phyloP scores from a whole-genome alignment of 2,329 filamentous ascomycete species.

The Epichloe sp. region DNA sequence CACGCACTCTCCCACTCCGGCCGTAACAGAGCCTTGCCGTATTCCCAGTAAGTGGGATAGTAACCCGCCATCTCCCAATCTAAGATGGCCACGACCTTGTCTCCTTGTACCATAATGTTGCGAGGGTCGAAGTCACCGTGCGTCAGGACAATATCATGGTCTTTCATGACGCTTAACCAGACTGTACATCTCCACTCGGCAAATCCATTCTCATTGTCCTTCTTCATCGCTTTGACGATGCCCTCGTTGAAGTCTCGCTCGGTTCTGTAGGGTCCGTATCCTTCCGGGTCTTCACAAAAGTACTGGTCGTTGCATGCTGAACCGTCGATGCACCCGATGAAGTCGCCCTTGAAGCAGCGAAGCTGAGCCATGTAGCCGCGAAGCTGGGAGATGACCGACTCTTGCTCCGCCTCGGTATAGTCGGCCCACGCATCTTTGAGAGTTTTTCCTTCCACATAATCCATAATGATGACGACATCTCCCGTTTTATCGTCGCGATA shows the following conservation, averaged over 20 bases:
- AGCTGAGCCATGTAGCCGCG: slow-evolving; percentile 10
- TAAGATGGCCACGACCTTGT: slow-evolving; percentile 24
- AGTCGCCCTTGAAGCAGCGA: slow-evolving; percentile 7
- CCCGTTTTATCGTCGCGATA: slow-evolving; percentile 6
- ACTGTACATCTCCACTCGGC: slow-evolving; percentile 6
- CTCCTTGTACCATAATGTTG: slow-evolving; percentile 23
- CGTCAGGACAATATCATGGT: slow-evolving; percentile 23
- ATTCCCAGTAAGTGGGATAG: slow-evolving; percentile 21
- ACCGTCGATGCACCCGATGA: slow-evolving; percentile 10
- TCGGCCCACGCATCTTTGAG: slow-evolving; percentile 9
- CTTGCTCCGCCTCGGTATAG: slow-evolving; percentile 6
- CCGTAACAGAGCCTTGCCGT: slow-evolving; percentile 5
- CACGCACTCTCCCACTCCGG: slow-evolving; percentile 4
- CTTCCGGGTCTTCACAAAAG: slow-evolving; percentile 6
- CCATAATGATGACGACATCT: slow-evolving; percentile 9
- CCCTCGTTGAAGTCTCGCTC: slow-evolving; percentile 11
- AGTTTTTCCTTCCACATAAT: slow-evolving; percentile 8
- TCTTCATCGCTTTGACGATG: slow-evolving; percentile 9
- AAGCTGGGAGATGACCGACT: slow-evolving; percentile 10
- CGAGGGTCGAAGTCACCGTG: slow-evolving; percentile 30
- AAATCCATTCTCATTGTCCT: slow-evolving; percentile 1
- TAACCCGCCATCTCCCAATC: slow-evolving; percentile 29
- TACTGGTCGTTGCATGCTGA: slow-evolving; percentile 11
- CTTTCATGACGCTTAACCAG: slow-evolving; percentile 8
- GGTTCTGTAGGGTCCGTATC: slow-evolving; percentile 8